These are phyloP conservation scores for Sugiyamaella floridensis DNA, from an alignment of 805 yeast genomes.

Conservation along the genomic window DNA sequence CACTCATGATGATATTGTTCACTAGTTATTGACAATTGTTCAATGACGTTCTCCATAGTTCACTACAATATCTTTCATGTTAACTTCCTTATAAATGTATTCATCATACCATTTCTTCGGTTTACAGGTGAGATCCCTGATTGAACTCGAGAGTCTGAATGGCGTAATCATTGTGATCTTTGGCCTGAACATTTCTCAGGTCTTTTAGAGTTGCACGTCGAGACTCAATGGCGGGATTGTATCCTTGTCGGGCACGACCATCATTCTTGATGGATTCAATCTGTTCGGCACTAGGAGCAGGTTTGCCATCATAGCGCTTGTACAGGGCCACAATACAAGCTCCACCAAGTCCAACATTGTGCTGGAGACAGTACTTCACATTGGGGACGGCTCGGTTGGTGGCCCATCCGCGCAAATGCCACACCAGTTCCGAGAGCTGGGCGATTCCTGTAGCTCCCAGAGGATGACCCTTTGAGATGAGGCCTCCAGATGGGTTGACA, in stretches of 20 bases:
- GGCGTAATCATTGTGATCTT: not conserved
- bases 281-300: slow-evolving; percentile 13
- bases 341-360: slow-evolving; percentile 24
- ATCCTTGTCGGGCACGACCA: slow-evolving; percentile 20
- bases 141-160: not conserved
- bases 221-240: slow-evolving; percentile 23
- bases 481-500: slow-evolving; percentile 25
- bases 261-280: slow-evolving; percentile 10
- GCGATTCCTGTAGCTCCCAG: slow-evolving; percentile 26
- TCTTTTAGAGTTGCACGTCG: slow-evolving; percentile 2
- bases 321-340: slow-evolving; percentile 22
- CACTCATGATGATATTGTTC: no score
- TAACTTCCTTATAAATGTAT: not conserved
- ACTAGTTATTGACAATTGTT: no score
- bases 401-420: slow-evolving; percentile 26
- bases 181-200: slow-evolving; percentile 5
- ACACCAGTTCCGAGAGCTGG: slow-evolving; percentile 22
- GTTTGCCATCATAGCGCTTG: slow-evolving; percentile 17
- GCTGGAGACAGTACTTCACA: slow-evolving; percentile 20
- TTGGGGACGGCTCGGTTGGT: slow-evolving; percentile 21
- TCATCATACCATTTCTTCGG: no score
- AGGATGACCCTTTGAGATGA: slow-evolving; percentile 24
- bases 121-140: slow-evolving; percentile 1
- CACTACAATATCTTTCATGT: no score
- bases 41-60: no score